Evolutionary conservation across 176 grass and related monocot species (phyloP).

Genomic region (Saccharum officinarum): DNA sequence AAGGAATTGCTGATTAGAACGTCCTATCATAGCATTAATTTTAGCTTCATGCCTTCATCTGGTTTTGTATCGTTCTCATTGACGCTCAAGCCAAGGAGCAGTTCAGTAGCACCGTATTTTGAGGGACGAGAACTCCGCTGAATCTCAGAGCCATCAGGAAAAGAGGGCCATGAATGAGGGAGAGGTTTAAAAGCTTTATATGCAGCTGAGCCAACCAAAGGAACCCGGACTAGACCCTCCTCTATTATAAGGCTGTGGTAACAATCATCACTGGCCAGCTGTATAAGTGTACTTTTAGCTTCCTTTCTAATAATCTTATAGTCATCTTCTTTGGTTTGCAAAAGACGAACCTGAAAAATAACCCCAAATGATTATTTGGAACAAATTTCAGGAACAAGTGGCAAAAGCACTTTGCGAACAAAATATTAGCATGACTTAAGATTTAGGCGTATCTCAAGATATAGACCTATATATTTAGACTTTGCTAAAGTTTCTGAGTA

Average conservation of each 20-base stretch:
- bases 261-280: constrained; percentile 54
- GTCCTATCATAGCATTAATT: constrained; percentile 71
- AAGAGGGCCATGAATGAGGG: constrained; percentile 77
- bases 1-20: constrained; percentile 77
- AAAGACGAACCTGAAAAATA: constrained; percentile 50
- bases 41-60: constrained; percentile 53
- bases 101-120: constrained; percentile 75
- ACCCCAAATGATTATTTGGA: constrained; percentile 25
- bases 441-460: background rate
- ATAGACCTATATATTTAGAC: background rate
- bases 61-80: constrained; percentile 43
- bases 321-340: constrained; percentile 53
- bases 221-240: constrained; percentile 66
- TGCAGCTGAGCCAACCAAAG: constrained; percentile 59
- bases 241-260: constrained; percentile 59
- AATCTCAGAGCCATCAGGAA: constrained; percentile 72
- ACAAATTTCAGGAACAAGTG: constrained; percentile 13
- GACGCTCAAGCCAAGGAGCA: constrained; percentile 70
- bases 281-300: constrained; percentile 57
- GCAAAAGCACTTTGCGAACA: background rate
- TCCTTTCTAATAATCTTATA: constrained; percentile 68
- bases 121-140: constrained; percentile 51
- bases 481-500: background rate
- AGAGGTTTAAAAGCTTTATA: constrained; percentile 61
- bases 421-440: background rate